Percentiles rank a stretch among this genome's conserved stretches.
phyloP scores from a whole-genome alignment of 805 yeast genomes.

The Wickerhamomyces subpelliculosus region DNA sequence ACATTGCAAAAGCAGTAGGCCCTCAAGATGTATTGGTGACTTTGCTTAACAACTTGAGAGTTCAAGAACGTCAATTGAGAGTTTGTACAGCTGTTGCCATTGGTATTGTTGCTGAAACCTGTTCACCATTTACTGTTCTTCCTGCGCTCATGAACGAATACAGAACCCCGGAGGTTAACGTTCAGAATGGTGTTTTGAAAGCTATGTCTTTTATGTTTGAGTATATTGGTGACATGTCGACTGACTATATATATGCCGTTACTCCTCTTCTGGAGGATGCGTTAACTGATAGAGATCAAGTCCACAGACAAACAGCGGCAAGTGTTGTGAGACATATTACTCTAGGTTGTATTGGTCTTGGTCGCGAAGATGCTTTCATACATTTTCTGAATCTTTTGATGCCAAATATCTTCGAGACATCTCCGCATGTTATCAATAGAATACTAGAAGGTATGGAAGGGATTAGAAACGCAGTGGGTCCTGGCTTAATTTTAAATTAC shows the following conservation, averaged over 20 bases:
- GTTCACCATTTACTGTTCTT: conserved; percentile 86
- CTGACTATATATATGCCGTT: conserved; percentile 75
- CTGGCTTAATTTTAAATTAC: conserved; percentile 68
- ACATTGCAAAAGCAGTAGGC: conserved; percentile 86
- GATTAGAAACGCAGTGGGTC: conserved; percentile 64
- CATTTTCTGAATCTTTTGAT: conserved; percentile 75
- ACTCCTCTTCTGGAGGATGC: conserved; percentile 85
- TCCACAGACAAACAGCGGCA: conserved; percentile 94
- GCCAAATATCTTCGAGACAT: conserved; percentile 90
- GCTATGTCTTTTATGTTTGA: conserved; percentile 89
- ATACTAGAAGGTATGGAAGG: conserved; percentile 77
- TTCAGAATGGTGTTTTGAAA: conserved; percentile 92
- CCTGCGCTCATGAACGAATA: conserved; percentile 97
- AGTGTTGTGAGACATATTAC: conserved; percentile 80
- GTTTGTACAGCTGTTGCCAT: conserved; percentile 98
- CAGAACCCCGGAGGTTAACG: conserved; percentile 83
- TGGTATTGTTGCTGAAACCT: conserved; percentile 90
- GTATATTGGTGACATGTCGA: conserved; percentile 74
- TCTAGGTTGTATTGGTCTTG: conserved; percentile 65
- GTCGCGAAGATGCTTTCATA: conserved; percentile 74
- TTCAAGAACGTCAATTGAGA: conserved; percentile 93
- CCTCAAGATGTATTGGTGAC: conserved; percentile 92
- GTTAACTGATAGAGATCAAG: conserved; percentile 80
- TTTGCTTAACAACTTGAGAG: conserved; percentile 73
- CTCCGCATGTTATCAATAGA: conserved; percentile 88